Base-by-base conservation (phyloP, 2,329 filamentous ascomycete genomes). In the Penicillium sp. region DNA sequence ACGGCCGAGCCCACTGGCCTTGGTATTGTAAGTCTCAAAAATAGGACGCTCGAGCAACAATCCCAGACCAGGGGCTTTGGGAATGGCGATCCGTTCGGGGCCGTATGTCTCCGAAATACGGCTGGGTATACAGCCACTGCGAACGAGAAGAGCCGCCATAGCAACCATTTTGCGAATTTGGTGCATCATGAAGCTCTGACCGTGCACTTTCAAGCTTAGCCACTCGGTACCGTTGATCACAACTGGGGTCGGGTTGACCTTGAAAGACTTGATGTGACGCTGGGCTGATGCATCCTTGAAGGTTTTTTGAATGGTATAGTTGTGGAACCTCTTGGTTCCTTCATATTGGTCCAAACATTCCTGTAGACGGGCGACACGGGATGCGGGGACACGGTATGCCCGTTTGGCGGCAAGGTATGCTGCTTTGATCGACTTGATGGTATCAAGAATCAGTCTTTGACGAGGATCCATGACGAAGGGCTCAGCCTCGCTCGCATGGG, bases 151-250 rank as follows among this genome's bases (percentile, higher is more conserved):
- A 31, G 90, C 86, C 8, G 86, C 90, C 88, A 99, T 92, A 54
- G 90, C 91, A 15, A 99, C 90, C 94, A 99, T 97, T 77, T 97
- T 99, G 68, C 94, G 88, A 74, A 99, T 99, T 78, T 99, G 94
- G 75, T 99, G 94, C 94, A 99, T 99, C 94, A 99, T 99, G 82
- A 99, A 99, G 69, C 89, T 93, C 75, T 99, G 94, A 0, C 94
- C 94, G 74, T 99, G 94, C 23, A 99, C 92, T 72, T 96, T 96
- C 63, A 97, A 81, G 42, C 89, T 94, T 4, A 99, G 81, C 94
- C 94, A 99, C 78, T 99, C 89, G 1, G 92, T 97, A 69, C 93
- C 87, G 72, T 90, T 85, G 74, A 96, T 95, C 69, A 92, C 85
- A 67, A 96, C 88, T 1, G 92, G 91, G 49, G 83, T 79, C 3